A percentile compares a stretch with the other conserved stretches of the same genome.
phyloP scores from a whole-genome alignment of 2,329 filamentous ascomycete genomes.

The Botrytis elliptica region DNA sequence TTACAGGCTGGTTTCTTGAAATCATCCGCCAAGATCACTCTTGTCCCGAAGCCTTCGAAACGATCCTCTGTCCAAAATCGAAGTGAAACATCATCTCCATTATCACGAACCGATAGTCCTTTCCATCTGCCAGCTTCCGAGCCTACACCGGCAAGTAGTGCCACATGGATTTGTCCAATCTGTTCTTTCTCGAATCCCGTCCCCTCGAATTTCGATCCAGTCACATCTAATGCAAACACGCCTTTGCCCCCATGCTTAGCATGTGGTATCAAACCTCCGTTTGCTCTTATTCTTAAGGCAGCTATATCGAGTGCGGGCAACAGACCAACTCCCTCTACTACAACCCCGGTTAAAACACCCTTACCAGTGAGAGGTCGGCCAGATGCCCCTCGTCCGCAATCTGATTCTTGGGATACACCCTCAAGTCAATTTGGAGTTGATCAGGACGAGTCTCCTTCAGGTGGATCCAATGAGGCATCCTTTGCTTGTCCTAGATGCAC shows the following conservation, averaged over 20 bases:
- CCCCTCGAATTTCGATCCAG: slow-evolving; percentile 88
- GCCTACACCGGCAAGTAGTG: slow-evolving; percentile 53
- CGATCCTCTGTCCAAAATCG: slow-evolving; percentile 58
- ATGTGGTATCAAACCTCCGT: slow-evolving; percentile 88
- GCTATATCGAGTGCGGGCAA: slow-evolving; percentile 73
- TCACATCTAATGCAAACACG: slow-evolving; percentile 74
- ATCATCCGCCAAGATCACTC: slow-evolving; percentile 88
- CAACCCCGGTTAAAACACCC: slow-evolving; percentile 34
- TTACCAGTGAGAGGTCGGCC: slow-evolving; percentile 35
- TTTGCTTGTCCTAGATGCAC: slow-evolving; percentile 84
- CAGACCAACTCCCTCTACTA: slow-evolving; percentile 42
- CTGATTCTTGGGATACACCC: slow-evolving; percentile 28
- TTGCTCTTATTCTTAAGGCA: slow-evolving; percentile 81
- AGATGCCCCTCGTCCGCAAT: slow-evolving; percentile 30
- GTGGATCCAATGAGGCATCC: slow-evolving; percentile 41
- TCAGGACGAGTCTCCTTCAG: slow-evolving; percentile 11
- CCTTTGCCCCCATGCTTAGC: slow-evolving; percentile 83
- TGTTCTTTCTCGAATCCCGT: slow-evolving; percentile 93
- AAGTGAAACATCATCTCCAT: slow-evolving; percentile 48
- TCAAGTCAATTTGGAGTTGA: slow-evolving; percentile 6
- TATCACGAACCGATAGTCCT: slow-evolving; percentile 45
- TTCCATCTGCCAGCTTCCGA: slow-evolving; percentile 47
- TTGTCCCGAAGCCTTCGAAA: slow-evolving; percentile 78
- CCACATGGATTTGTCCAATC: slow-evolving; percentile 94
- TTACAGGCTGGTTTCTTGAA: slow-evolving; percentile 82